Percentiles rank a stretch among this genome's conserved stretches.
Conservation (phyloP, 106 monocot genomes). For the Triglochin maritima region DNA sequence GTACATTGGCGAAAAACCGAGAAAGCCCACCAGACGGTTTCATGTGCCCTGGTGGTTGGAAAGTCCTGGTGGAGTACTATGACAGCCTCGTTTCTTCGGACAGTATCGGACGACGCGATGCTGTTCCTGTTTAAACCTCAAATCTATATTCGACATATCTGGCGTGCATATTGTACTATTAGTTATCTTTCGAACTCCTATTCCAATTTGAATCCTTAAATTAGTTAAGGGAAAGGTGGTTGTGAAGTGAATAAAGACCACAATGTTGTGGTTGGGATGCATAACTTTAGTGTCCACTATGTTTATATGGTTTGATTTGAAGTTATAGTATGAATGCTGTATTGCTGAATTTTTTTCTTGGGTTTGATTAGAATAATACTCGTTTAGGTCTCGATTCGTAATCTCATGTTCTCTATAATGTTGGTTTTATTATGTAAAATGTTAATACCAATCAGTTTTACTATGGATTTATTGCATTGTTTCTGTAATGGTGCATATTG, state of each 20-base stretch:
- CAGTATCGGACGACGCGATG: conserved; percentile 31
- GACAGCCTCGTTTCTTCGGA: conserved; percentile 37
- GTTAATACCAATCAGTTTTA: no score
- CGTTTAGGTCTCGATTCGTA: no score
- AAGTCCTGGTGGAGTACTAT: conserved; percentile 94
- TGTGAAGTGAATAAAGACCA: neutral
- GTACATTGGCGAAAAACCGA: conserved; percentile 67
- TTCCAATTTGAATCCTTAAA: neutral
- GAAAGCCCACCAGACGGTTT: conserved; percentile 93
- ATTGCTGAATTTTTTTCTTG: neutral
- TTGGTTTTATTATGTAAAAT: no score
- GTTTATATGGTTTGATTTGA: neutral
- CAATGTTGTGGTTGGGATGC: neutral
- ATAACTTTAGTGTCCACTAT: neutral
- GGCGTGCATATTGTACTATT: neutral
- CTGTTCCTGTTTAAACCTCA: conserved; percentile 39
- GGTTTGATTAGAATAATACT: no score
- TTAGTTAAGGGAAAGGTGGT: neutral
- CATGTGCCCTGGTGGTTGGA: conserved; percentile 99
- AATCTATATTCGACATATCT: neutral
- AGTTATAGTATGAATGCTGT: neutral
- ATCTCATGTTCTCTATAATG: no score
- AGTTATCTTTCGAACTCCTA: no score
- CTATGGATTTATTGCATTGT: no score
- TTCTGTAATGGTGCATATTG: no score